phyloP scores from a whole-genome alignment of 192 early-diverging fungal species.

The Podila minutissima region DNA sequence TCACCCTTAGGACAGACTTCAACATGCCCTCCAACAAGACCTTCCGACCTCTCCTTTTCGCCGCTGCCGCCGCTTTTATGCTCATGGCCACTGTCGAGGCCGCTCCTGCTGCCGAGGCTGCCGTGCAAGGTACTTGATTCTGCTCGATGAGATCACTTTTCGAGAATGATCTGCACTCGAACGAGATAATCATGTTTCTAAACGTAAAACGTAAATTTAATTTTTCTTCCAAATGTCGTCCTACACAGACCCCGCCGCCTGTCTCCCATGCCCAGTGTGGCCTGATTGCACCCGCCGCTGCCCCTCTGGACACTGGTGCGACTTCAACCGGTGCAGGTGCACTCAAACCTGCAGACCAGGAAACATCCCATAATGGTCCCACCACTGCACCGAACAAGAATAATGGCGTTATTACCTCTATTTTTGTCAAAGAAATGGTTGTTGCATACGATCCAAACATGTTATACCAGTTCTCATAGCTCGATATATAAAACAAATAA shows the following conservation, averaged over 20 bases:
- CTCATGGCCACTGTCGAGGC: neutral
- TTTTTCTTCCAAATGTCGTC: too few relatives aligned
- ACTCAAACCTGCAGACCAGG: neutral
- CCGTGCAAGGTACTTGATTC: too few relatives aligned
- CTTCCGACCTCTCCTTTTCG: neutral
- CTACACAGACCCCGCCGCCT: neutral
- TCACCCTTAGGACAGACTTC: too few relatives aligned
- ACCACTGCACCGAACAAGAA: too few relatives aligned
- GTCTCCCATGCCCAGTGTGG: neutral
- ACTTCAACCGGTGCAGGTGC: neutral
- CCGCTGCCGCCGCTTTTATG: neutral
- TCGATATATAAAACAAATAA: too few relatives aligned
- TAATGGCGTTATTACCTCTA: too few relatives aligned
- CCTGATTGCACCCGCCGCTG: neutral
- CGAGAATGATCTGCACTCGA: neutral
- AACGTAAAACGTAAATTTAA: too few relatives aligned
- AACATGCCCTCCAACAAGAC: constrained; percentile 2
- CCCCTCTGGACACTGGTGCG: neutral
- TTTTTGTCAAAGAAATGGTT: too few relatives aligned
- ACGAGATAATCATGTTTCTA: too few relatives aligned
- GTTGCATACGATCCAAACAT: too few relatives aligned
- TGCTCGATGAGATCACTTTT: neutral
- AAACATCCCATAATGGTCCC: neutral
- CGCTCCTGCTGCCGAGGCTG: neutral
- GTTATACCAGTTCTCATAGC: too few relatives aligned